Evolutionary conservation across 2,329 filamentous ascomycete species (phyloP).

Genomic region (Pseudopyricularia javanii): DNA sequence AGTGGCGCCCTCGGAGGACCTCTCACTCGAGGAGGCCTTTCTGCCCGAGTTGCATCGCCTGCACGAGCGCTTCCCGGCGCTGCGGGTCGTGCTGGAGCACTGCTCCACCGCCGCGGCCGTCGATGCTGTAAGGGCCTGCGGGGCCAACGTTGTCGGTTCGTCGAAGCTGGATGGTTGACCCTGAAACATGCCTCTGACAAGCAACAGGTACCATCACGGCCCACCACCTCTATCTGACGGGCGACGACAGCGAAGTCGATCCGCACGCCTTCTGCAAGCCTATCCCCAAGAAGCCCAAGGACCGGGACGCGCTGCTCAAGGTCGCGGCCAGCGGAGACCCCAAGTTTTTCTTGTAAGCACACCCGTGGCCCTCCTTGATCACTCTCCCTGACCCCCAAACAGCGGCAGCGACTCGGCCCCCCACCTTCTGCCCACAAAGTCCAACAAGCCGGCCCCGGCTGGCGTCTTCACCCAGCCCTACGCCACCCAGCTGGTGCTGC

Average conservation of each 20-base stretch:
- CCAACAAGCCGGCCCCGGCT: conserved; percentile 38
- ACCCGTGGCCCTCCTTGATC: conserved; percentile 7
- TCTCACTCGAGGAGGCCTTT: conserved; percentile 50
- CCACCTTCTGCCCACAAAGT: conserved; percentile 47
- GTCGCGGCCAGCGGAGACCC: conserved; percentile 45
- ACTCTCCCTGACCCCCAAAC: conserved; percentile 19
- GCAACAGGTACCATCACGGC: conserved; percentile 69
- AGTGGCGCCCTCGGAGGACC: conserved; percentile 15
- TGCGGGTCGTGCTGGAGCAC: conserved; percentile 62
- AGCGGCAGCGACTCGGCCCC: conserved; percentile 59
- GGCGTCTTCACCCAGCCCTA: conserved; percentile 73
- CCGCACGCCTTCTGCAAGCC: conserved; percentile 67
- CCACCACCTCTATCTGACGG: conserved; percentile 62
- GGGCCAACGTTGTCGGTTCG: conserved; percentile 49
- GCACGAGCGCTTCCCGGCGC: conserved; percentile 60
- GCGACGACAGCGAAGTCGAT: conserved; percentile 5
- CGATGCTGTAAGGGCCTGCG: conserved; percentile 64
- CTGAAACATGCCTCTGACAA: no score
- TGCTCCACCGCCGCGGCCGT: conserved; percentile 77
- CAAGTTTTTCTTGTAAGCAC: conserved; percentile 53
- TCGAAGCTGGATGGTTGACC: not conserved
- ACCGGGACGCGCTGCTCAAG: conserved; percentile 59
- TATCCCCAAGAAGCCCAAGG: conserved; percentile 61
- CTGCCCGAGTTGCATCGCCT: conserved; percentile 66
- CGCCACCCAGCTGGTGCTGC: conserved; percentile 44